These are phyloP conservation scores for Penicillium salamii DNA, from an alignment of 495 filamentous ascomycete species.

Conservation along the genomic window DNA sequence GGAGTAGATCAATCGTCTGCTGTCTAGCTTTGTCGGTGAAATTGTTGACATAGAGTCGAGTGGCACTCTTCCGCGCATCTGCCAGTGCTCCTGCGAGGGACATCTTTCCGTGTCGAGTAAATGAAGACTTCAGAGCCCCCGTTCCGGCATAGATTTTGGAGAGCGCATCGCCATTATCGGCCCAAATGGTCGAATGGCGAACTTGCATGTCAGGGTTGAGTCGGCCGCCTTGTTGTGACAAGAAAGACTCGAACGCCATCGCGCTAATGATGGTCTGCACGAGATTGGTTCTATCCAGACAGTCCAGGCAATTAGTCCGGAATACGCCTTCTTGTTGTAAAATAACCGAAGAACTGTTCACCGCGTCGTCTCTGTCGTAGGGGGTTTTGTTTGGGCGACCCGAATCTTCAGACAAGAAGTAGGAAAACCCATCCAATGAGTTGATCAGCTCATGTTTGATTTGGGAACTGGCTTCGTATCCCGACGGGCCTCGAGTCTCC, in stretches of 20 bases:
- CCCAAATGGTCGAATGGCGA: constrained; percentile 89
- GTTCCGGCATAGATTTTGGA: constrained; percentile 97
- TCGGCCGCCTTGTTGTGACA: constrained; percentile 62
- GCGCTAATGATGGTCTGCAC: constrained; percentile 93
- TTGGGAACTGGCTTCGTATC: constrained; percentile 81
- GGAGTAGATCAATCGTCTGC: constrained; percentile 87
- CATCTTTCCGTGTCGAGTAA: constrained; percentile 96
- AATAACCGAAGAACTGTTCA: constrained; percentile 61
- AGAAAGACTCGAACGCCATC: constrained; percentile 81
- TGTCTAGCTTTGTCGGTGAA: constrained; percentile 92
- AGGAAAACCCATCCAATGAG: constrained; percentile 83
- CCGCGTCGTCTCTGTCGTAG: constrained; percentile 23
- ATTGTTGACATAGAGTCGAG: constrained; percentile 93
- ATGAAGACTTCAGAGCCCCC: constrained; percentile 91
- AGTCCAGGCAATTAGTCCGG: constrained; percentile 94
- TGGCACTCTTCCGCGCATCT: constrained; percentile 91
- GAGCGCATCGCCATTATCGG: constrained; percentile 95
- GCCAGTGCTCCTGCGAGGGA: constrained; percentile 91
- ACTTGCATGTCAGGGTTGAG: constrained; percentile 81
- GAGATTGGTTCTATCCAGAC: constrained; percentile 91
- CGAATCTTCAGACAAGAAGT: constrained; percentile 76
- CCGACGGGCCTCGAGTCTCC: constrained; percentile 80
- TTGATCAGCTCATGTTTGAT: constrained; percentile 71
- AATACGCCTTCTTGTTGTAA: constrained; percentile 93
- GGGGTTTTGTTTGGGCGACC: constrained; percentile 6